These are phyloP conservation scores for Chrysosporium queenslandicum DNA, from an alignment of 2,329 filamentous ascomycete genomes.

Conservation along the genomic window DNA sequence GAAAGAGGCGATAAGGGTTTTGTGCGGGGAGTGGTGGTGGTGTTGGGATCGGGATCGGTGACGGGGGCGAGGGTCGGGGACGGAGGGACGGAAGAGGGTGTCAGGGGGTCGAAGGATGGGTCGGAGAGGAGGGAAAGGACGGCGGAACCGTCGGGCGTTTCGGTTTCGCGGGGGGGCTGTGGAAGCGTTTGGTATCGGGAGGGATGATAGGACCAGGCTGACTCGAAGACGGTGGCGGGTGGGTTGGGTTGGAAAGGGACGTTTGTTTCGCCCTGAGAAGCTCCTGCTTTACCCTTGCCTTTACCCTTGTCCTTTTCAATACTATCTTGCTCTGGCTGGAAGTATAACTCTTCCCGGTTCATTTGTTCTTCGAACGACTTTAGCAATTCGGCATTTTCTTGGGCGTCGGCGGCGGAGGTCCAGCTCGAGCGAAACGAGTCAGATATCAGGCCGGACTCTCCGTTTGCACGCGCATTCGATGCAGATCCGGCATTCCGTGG, in stretches of 20 bases:
- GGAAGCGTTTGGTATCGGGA: not conserved
- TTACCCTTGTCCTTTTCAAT: not conserved
- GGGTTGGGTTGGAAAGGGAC: not conserved
- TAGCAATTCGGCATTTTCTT: slow-evolving; percentile 17
- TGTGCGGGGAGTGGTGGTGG: not conserved
- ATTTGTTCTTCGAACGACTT: slow-evolving; percentile 19
- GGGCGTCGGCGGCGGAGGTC: slow-evolving; percentile 5
- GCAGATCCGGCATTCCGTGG: slow-evolving; percentile 8
- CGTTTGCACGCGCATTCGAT: not conserved
- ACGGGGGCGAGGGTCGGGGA: slow-evolving; percentile 26
- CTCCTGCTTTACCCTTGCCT: slow-evolving; percentile 19
- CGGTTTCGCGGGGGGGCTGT: not conserved
- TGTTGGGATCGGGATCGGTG: slow-evolving; percentile 20
- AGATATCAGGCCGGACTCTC: slow-evolving; percentile 1
- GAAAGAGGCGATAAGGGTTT: slow-evolving; percentile 5
- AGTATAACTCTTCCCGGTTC: not conserved
- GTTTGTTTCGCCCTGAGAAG: not conserved
- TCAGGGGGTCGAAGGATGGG: slow-evolving; percentile 24
- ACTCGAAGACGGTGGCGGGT: slow-evolving; percentile 14
- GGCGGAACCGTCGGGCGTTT: slow-evolving; percentile 33
- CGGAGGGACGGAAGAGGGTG: slow-evolving; percentile 28
- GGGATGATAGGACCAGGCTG: slow-evolving; percentile 17
- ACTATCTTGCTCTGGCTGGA: not conserved
- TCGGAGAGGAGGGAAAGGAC: slow-evolving; percentile 34
- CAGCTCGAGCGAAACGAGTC: slow-evolving; percentile 21